A percentile compares a stretch with the other conserved stretches of the same genome.
Conservation (phyloP, 2,329 filamentous ascomycete genomes). For the Akanthomyces dipterigenus region DNA sequence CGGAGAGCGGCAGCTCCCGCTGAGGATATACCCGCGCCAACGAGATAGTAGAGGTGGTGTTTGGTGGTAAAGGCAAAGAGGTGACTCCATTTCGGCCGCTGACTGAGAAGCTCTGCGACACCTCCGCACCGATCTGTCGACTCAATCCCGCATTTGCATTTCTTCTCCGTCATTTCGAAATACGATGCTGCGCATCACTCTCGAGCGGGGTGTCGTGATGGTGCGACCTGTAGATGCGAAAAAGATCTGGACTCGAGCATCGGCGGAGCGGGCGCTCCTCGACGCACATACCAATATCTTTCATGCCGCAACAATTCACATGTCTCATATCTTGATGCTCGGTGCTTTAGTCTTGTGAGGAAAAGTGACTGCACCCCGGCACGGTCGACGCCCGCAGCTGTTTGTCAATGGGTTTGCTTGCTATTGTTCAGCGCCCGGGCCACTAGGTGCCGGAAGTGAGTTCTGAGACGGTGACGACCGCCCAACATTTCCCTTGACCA, state of each 20-base stretch:
- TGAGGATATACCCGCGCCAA: slow-evolving; percentile 49
- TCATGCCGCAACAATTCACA: neutral
- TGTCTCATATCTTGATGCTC: neutral
- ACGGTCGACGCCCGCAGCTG: neutral
- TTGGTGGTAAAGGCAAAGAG: slow-evolving; percentile 69
- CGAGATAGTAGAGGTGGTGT: slow-evolving; percentile 49
- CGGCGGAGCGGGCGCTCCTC: neutral
- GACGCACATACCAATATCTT: neutral
- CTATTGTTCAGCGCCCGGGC: slow-evolving; percentile 4
- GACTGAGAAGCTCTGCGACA: neutral
- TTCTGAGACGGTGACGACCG: too few relatives aligned
- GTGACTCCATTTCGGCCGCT: slow-evolving; percentile 28
- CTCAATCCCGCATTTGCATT: neutral
- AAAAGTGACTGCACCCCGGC: neutral
- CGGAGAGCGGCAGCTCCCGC: slow-evolving; percentile 54
- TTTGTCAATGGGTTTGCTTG: slow-evolving; percentile 9
- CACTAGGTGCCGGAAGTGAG: too few relatives aligned
- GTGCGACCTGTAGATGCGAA: neutral
- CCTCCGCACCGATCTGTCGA: too few relatives aligned
- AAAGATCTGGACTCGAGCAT: neutral
- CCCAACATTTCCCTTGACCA: too few relatives aligned
- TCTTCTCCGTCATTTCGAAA: neutral
- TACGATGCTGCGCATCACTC: neutral
- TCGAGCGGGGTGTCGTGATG: neutral
- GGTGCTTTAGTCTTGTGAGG: neutral